These are phyloP conservation scores for Candida mattraensis DNA, from an alignment of 805 yeast genomes.

Conservation along the genomic window DNA sequence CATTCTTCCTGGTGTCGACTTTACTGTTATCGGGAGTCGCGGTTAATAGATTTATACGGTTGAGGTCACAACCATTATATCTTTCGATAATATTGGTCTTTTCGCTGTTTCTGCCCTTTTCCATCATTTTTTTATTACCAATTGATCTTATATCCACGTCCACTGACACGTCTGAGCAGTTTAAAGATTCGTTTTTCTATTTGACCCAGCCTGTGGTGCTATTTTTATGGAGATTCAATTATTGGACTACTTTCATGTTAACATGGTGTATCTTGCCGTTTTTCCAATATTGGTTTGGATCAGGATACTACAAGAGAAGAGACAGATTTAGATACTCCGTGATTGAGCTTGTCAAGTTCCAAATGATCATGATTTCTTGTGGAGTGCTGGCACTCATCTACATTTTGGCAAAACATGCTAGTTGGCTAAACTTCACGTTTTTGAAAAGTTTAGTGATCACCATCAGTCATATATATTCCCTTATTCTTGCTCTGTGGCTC, in stretches of 20 bases:
- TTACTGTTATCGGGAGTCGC: slow-evolving; percentile 34
- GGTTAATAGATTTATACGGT: slow-evolving; percentile 36
- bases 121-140: slow-evolving; percentile 72
- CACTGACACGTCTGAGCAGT: slow-evolving; percentile 27
- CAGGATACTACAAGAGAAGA: slow-evolving; percentile 58
- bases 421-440: slow-evolving; percentile 39
- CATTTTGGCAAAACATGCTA: slow-evolving; percentile 42
- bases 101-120: slow-evolving; percentile 72
- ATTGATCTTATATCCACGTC: slow-evolving; percentile 65
- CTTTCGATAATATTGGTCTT: slow-evolving; percentile 48
- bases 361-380: slow-evolving; percentile 51
- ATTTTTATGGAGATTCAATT: slow-evolving; percentile 69
- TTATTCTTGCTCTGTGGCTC: slow-evolving; percentile 74
- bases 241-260: slow-evolving; percentile 77
- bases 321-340: slow-evolving; percentile 57
- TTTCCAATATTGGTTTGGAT: slow-evolving; percentile 68
- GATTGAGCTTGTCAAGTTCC: slow-evolving; percentile 57
- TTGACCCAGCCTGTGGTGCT: slow-evolving; percentile 47
- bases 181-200: slow-evolving; percentile 39
- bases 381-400: slow-evolving; percentile 60
- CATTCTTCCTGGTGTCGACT: slow-evolving; percentile 26
- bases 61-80: slow-evolving; percentile 40
- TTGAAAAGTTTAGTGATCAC: slow-evolving; percentile 72
- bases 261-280: slow-evolving; percentile 79
- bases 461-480: slow-evolving; percentile 71